Base-by-base conservation (phyloP, 2,329 filamentous ascomycete genomes). In the Stagonosporopsis rhizophila region DNA sequence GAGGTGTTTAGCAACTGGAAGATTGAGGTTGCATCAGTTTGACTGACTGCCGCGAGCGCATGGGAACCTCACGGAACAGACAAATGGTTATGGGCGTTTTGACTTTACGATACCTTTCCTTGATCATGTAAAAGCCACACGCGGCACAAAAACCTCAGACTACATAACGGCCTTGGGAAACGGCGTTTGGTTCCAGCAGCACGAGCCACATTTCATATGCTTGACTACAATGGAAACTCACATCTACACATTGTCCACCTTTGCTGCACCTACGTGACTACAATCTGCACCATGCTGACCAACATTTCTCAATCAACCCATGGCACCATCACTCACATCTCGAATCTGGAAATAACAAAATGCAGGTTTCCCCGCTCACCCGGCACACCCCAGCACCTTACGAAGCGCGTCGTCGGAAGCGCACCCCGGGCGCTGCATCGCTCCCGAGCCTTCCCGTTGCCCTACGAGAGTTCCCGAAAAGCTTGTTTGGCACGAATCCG, bases 101-200 rank as follows among this genome's bases (percentile, higher is more conserved):
- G 65, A 68, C 22, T 52, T 62, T 23, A 65, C 46, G 62, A 67
- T 59, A 61, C 48, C 54, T 56, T 61, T 64, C 58, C 47, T 44
- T 64, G 62, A 17, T 55, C 45, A 53, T 61, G n/a, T 52, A 55
- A 56, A 59, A 56, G 53, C 46, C 53, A 45, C 35, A 27, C 54
- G 59, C 50, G 52, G 44, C 52, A 56, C 20, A 51, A 56, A 56
- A 56, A 51, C 42, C 53, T n/a, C 53, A 51, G 42, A 53, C 52
- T 50, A 32, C 34, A 49, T 19, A 17, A 41, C 22, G 52, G 52
- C 28, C 52, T 34, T 45, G 52, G 46, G 45, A 1, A 40, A 44
- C 4, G 52, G 52, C 52, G 52, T 56, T 56, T 40, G 45, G 27
- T 22, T 34, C 27, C 15, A 20, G 14, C 27, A 32, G n/a, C 11